phyloP scores from a whole-genome alignment of 2,329 filamentous ascomycete species.

The Fusarium poae region DNA sequence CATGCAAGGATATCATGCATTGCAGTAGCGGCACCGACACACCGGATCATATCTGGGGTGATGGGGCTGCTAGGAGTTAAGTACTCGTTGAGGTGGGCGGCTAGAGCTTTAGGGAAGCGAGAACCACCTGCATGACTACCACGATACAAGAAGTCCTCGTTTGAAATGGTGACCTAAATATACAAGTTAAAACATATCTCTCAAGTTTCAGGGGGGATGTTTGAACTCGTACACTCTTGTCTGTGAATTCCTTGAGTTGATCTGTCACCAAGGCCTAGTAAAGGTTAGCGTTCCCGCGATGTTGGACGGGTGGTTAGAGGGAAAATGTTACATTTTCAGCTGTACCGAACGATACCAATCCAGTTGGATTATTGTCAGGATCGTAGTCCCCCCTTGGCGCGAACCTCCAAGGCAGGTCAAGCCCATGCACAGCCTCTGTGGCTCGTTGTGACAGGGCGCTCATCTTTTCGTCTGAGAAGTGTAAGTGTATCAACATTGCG shows the following conservation, averaged over 20 bases:
- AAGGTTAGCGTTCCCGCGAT: neutral
- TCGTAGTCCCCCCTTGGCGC: conserved; percentile 55
- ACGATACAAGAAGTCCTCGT: conserved; percentile 54
- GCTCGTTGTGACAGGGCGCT: conserved; percentile 44
- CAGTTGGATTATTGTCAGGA: conserved; percentile 54
- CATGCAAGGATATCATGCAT: conserved; percentile 58
- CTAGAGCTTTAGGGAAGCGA: conserved; percentile 52
- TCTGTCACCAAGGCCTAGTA: conserved; percentile 57
- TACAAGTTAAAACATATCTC: neutral
- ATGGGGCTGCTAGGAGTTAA: conserved; percentile 52
- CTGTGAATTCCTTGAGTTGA: conserved; percentile 49
- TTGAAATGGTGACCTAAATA: conserved; percentile 45
- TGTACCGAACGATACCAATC: conserved; percentile 62
- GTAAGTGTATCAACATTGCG: conserved; percentile 31
- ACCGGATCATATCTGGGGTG: conserved; percentile 50
- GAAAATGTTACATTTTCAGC: conserved; percentile 59
- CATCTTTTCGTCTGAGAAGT: conserved; percentile 23
- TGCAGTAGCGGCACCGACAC: conserved; percentile 54
- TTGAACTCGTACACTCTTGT: conserved; percentile 48
- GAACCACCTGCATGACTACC: conserved; percentile 54
- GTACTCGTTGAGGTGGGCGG: conserved; percentile 56
- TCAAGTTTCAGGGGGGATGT: accelerated
- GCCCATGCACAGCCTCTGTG: conserved; percentile 40
- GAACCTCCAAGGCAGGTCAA: conserved; percentile 53
- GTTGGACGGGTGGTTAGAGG: neutral